Base-by-base conservation (phyloP, 495 filamentous ascomycete species). In the Penicillium canescens region DNA sequence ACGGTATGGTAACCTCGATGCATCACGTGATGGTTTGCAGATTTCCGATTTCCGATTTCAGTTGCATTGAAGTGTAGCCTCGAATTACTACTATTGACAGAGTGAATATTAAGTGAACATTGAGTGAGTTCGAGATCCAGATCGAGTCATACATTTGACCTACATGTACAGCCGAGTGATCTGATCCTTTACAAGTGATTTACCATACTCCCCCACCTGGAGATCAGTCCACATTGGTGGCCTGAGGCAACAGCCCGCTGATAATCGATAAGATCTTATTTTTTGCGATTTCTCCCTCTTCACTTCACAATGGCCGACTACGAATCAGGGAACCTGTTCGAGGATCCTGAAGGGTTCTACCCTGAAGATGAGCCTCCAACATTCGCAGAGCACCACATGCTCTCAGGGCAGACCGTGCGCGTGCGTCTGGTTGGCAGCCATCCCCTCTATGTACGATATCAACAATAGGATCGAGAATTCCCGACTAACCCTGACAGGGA, bases 361-460 rank as follows among this genome's bases (percentile, higher is more conserved):
- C 81, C 82, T 11, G 83, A 89, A 1, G 82, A 88, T 51, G 84
- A 85, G 41, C 78, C 82, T 16, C 81, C 87, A 16, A 91, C 88
- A 10, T 82, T 78, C 50, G 82, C 85, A 49, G 77, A 82, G 36
- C 84, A 96, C 76, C 80, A 76, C 20, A 82, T 92, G 66, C 74
- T 82, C 37, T 85, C 80, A 8, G 88, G 87, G 31, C 71, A 82
- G 52, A 77, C 73, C 4, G 78, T 96, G 49, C 81, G 75, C 52
- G 81, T 98, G 54, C 84, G 87, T 60, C 83, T 98, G 6, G 91
- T 98, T 35, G 93, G 93, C 43, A 86, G 90, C 70, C 92, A 88
- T 77, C 90, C 93, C 9, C 79, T 96, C 20, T 96, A 95, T 82
- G 85, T 88, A 85, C 61, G 75, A 51, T 26, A 50, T 47, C 52